Percentiles rank a stretch among this genome's conserved stretches.
Evolutionary conservation across 352 stramenopile genomes (phyloP).

Genomic region (Globisporangium iwayamae): DNA sequence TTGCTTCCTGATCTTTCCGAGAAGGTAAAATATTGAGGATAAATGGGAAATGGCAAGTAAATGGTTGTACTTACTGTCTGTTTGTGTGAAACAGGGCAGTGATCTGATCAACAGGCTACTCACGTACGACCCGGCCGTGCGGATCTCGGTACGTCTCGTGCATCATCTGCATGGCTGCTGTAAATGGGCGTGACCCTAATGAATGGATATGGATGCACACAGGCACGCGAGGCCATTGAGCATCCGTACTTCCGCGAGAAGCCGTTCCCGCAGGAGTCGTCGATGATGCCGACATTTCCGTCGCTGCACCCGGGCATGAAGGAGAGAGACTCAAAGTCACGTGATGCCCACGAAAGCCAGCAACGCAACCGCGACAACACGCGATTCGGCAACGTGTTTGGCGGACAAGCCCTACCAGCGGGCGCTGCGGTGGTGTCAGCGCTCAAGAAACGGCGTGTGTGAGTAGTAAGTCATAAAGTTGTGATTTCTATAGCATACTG

Average conservation of each 20-base stretch:
- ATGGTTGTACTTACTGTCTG: conserved; percentile 16
- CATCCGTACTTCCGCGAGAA: conserved; percentile 68
- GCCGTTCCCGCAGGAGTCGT: conserved; percentile 49
- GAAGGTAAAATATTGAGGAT: conserved; percentile 15
- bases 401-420: neutral
- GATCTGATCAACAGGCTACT: conserved; percentile 47
- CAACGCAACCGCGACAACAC: conserved; percentile 9
- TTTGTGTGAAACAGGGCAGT: conserved; percentile 25
- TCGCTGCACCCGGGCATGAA: conserved; percentile 49
- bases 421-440: conserved; percentile 2
- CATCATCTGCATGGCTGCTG: neutral
- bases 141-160: conserved; percentile 38
- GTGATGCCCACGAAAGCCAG: neutral
- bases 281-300: conserved; percentile 67
- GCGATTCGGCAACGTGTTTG: conserved; percentile 16
- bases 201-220: neutral
- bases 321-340: neutral
- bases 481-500: neutral
- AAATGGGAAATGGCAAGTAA: neutral
- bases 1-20: conserved; percentile 37
- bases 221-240: conserved; percentile 44
- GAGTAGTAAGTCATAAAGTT: neutral
- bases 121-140: conserved; percentile 45
- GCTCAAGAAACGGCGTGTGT: conserved; percentile 17
- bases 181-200: neutral